Base-by-base conservation (phyloP, 2,329 filamentous ascomycete genomes). In the Atkinsonella hypoxylon region DNA sequence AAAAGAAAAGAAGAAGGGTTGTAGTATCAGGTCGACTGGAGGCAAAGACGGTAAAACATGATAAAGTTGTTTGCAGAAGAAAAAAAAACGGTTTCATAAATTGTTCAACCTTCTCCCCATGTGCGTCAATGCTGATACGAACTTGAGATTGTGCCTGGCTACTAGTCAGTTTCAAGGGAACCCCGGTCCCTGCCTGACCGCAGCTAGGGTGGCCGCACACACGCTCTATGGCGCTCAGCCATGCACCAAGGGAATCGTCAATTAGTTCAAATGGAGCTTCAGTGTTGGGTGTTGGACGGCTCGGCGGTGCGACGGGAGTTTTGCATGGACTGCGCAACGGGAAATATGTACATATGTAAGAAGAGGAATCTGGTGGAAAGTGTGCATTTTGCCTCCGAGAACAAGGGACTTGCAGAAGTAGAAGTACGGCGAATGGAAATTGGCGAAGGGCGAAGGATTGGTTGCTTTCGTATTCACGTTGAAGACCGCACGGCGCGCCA, bases 111-210 rank as follows among this genome's bases (percentile, higher is more conserved):
- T 20, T 32, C 18, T 26, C 42, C n/a, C 38, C 41, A n/a, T 36
- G 22, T 48, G 53, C 41, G 50, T 54, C 54, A 67, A 68, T 63
- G 62, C 67, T 74, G 73, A 73, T 64, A 73, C 70, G 60, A 55
- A 64, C 60, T 63, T 70, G 72, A 76, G 70, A 71, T 74, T 73
- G 66, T 64, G 60, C 66, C 67, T 67, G 64, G 63, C 58, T 61
- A 58, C 68, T 74, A 73, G 72, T 69, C 70, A 69, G 75, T 78
- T 78, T 78, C 72, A 76, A 73, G 71, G 70, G 64, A 48, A 56
- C 57, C 58, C 56, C 57, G 55, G 56, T 48, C 59, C 58, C 51
- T 53, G 53, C 45, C 50, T 45, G 48, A 50, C 41, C 48, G 48
- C 17, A 22, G 42, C 38, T 41, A 45, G 46, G 36, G 41, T 36